Conservation (phyloP, 495 filamentous ascomycete genomes). For the Geopyxis carbonaria region DNA sequence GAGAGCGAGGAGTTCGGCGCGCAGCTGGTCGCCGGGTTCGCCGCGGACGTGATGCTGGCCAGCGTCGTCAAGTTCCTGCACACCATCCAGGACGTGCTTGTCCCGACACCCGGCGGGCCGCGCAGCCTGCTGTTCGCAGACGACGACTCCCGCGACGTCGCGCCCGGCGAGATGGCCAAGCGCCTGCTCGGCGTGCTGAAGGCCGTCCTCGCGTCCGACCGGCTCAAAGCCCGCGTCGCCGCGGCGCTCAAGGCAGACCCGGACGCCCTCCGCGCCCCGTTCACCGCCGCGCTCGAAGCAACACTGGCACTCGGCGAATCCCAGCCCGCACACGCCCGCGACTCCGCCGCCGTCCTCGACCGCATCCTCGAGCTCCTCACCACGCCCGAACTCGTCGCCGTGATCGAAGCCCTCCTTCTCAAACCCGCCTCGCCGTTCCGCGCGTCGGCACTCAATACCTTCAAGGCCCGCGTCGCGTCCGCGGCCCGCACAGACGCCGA, state of each 20-base stretch:
- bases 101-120: conserved; percentile 45
- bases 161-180: conserved; percentile 41
- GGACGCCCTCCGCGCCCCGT: conserved; percentile 44
- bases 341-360: conserved; percentile 39
- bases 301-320: conserved; percentile 43
- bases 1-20: conserved; percentile 24
- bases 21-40: conserved; percentile 13
- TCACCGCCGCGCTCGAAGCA: conserved; percentile 53
- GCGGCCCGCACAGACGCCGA: conserved; percentile 45
- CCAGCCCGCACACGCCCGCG: conserved; percentile 46
- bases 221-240: conserved; percentile 32
- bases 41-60: conserved; percentile 38
- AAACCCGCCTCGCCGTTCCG: conserved; percentile 53
- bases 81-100: conserved; percentile 52
- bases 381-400: conserved; percentile 67
- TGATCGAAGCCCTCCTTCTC: conserved; percentile 59
- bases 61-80: conserved; percentile 55
- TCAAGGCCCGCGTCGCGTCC: conserved; percentile 55
- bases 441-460: conserved; percentile 58
- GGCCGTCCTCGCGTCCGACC: conserved; percentile 34
- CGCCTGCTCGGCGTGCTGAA: conserved; percentile 46
- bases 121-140: conserved; percentile 50
- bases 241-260: conserved; percentile 30
- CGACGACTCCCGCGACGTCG: conserved; percentile 40
- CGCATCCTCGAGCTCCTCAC: conserved; percentile 62